Percentiles rank a stretch among this genome's conserved stretches.
phyloP scores from a whole-genome alignment of 495 filamentous ascomycete species.

The Penicillium atrosanguineum region DNA sequence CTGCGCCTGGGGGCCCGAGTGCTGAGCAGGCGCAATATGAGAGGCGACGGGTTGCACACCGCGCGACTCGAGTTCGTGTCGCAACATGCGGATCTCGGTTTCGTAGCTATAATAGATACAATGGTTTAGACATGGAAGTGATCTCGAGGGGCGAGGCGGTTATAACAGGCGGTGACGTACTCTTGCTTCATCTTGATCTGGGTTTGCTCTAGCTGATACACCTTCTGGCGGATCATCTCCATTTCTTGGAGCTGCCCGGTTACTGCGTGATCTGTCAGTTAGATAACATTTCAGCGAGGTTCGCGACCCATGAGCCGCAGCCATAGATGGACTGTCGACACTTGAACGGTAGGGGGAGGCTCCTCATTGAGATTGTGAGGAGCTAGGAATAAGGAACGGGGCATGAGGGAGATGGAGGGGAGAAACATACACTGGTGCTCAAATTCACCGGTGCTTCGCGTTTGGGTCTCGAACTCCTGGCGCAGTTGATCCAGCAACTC shows the following conservation, averaged over 20 bases:
- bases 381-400: background rate
- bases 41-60: slow-evolving; percentile 66
- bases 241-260: slow-evolving; percentile 86
- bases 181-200: slow-evolving; percentile 86
- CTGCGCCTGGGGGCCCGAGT: slow-evolving; percentile 77
- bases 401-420: background rate
- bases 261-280: slow-evolving; percentile 55
- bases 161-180: slow-evolving; percentile 48
- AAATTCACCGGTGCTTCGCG: slow-evolving; percentile 71
- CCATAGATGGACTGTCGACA: slow-evolving; percentile 15
- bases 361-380: background rate
- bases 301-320: slow-evolving; percentile 15
- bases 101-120: slow-evolving; percentile 67
- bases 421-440: slow-evolving; percentile 81
- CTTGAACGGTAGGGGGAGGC: slow-evolving; percentile 2
- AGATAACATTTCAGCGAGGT: slow-evolving; percentile 30
- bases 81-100: slow-evolving; percentile 80
- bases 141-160: background rate
- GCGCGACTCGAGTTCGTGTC: slow-evolving; percentile 83
- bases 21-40: slow-evolving; percentile 65
- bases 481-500: slow-evolving; percentile 91
- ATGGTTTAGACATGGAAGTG: slow-evolving; percentile 4
- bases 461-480: slow-evolving; percentile 82
- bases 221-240: slow-evolving; percentile 85
- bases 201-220: slow-evolving; percentile 84